Evolutionary conservation across 2,329 filamentous ascomycete genomes (phyloP).

Genomic region (Aphanocladium album): DNA sequence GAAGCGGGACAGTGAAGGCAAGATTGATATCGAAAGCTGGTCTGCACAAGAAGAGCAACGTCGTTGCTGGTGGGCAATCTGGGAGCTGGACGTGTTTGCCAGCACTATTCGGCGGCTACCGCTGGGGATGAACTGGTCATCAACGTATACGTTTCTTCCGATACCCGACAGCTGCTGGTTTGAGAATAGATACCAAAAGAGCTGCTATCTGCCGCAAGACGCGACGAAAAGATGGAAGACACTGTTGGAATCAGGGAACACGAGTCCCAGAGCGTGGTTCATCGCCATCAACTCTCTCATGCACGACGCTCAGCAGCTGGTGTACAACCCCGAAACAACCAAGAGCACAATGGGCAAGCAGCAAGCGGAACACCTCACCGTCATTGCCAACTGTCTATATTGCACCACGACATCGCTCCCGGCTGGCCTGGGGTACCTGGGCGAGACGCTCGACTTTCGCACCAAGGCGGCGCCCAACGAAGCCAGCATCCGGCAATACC

Average conservation of each 20-base stretch:
- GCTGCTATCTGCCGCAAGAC: slow-evolving; percentile 27
- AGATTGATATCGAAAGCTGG: neutral
- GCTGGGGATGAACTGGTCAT: slow-evolving; percentile 29
- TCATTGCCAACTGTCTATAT: neutral
- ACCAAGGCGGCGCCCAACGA: slow-evolving; percentile 9
- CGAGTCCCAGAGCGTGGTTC: slow-evolving; percentile 33
- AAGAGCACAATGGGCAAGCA: slow-evolving; percentile 16
- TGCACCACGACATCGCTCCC: slow-evolving; percentile 28
- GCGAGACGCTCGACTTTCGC: slow-evolving; percentile 27
- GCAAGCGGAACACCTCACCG: slow-evolving; percentile 1
- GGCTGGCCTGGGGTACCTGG: slow-evolving; percentile 22
- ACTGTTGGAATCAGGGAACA: slow-evolving; percentile 26
- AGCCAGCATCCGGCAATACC: slow-evolving; percentile 20
- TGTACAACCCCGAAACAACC: slow-evolving; percentile 21
- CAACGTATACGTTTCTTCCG: slow-evolving; percentile 32
- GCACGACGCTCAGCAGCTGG: slow-evolving; percentile 30
- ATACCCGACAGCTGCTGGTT: slow-evolving; percentile 32
- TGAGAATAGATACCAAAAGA: slow-evolving; percentile 19
- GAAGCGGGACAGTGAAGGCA: neutral
- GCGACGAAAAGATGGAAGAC: slow-evolving; percentile 27
- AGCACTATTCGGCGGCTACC: slow-evolving; percentile 34
- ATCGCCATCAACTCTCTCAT: slow-evolving; percentile 35
- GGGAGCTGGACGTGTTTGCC: slow-evolving; percentile 39
- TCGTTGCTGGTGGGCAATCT: slow-evolving; percentile 36
- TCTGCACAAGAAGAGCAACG: slow-evolving; percentile 28